Evolutionary conservation across 352 stramenopile species (phyloP), one percentile per base, ranked within the genome.

Genomic region (Phytopythium sindhum): DNA sequence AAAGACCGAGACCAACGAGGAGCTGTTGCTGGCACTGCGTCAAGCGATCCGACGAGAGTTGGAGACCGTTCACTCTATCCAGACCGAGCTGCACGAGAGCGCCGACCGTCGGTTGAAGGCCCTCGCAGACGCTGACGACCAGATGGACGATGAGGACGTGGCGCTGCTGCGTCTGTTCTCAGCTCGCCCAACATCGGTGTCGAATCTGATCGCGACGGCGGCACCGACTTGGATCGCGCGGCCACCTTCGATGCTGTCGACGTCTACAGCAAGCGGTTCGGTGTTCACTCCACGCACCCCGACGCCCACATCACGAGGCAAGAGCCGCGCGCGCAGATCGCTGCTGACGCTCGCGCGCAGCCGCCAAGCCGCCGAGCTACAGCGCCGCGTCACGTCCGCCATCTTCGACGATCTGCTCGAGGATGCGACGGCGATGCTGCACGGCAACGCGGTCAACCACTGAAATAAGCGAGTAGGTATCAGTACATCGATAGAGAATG

Each of bases 401-500:
- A 74, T 84, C 48, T 56, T 84, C 29, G 51, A 56, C 26, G 75
- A 84, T 24, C 51, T 84, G 33, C n/a, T 82, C 24, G 29, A 12
- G 19, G 65, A 65, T 26, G 48, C 48, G 11, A 53, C 47, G 21
- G 11, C 5, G 47, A 33, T 2, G 47, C 26, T 11, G 47, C 7
- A 3, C 1, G 37, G 37, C 37, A 14, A 19, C 37, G 41, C 0
- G 53, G 15, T 15, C 44, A 28, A 26, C 44, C 44, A 50, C 44
- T 51, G 44, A 28, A 51, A 12, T 42, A 10, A 23, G 41, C 41
- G 4, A 23, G 10, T 10, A 48, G 4, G 41, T 48, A 23, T 19
- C 21, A 48, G 50, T 56, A 35, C 31, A 35, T 35, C 8, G 31
- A 35, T 35, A 35, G 31, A 35, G 31, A 3, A 35, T 8, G 31